A percentile compares a stretch with the other conserved stretches of the same genome.
These are phyloP conservation scores for Zizania palustris DNA, from an alignment of 202 grass and related monocot species.

Conservation along the genomic window DNA sequence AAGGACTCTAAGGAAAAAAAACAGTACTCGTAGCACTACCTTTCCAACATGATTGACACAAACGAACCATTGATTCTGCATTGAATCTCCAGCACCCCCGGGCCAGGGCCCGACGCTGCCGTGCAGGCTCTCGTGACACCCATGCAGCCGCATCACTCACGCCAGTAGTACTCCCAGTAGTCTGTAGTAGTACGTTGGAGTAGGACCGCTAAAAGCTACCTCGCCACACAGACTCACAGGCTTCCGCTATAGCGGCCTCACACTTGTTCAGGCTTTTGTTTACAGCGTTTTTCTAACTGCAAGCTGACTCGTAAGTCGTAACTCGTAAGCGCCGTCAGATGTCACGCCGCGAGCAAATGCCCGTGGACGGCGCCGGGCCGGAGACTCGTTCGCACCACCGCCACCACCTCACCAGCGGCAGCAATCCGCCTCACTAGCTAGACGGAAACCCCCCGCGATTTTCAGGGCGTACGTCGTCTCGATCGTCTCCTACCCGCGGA, in stretches of 20 bases:
- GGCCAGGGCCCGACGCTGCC: not conserved
- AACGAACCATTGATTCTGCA: not conserved
- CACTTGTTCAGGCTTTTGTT: conserved; percentile 7
- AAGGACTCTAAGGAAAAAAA: conserved; percentile 1
- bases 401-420: not conserved
- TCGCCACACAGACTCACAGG: conserved; percentile 29
- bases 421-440: not conserved
- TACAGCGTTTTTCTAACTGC: not conserved
- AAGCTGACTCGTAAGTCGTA: not conserved
- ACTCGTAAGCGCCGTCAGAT: not conserved
- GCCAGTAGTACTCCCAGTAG: conserved; percentile 9
- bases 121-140: not conserved
- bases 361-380: not conserved
- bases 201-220: not conserved
- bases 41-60: not conserved
- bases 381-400: conserved; percentile 6
- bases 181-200: not conserved
- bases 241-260: not conserved
- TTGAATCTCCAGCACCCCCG: not conserved
- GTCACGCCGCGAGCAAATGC: conserved; percentile 34
- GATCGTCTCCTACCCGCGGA: not conserved
- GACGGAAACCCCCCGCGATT: not conserved
- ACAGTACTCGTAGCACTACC: not conserved
- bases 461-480: not conserved
- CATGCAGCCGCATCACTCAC: not conserved